These are phyloP conservation scores for Chlorella sp. DNA, from an alignment of 139 green algal genomes.

Conservation along the genomic window DNA sequence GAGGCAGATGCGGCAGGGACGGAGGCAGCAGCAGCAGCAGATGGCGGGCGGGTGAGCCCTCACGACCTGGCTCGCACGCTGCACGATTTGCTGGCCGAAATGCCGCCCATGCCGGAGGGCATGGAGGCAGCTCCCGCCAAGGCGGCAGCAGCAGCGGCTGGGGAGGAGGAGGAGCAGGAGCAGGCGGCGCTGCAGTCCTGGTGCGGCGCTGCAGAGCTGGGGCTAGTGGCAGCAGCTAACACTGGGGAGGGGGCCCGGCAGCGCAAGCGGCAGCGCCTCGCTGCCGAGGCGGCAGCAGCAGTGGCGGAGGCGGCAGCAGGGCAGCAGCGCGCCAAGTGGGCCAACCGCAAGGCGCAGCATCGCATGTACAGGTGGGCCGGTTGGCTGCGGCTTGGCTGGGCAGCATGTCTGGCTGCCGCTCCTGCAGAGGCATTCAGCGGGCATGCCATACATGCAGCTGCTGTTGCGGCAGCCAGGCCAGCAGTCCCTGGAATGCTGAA, in stretches of 20 bases:
- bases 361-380: conserved; percentile 37
- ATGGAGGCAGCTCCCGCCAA: neutral
- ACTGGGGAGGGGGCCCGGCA: conserved; percentile 59
- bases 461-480: neutral
- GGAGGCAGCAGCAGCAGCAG: neutral
- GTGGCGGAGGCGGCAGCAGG: conserved; percentile 34
- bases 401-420: neutral
- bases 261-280: conserved; percentile 57
- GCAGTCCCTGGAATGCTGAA: neutral
- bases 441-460: neutral
- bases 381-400: too few relatives aligned
- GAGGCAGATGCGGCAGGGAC: too few relatives aligned
- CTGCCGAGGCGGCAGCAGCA: neutral
- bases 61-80: conserved; percentile 38
- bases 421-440: neutral
- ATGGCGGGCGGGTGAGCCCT: neutral
- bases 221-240: conserved; percentile 44
- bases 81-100: conserved; percentile 31
- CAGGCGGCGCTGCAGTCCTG: conserved; percentile 58
- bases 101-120: conserved; percentile 11
- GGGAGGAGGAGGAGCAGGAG: neutral
- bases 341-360: conserved; percentile 57
- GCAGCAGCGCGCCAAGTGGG: conserved; percentile 55
- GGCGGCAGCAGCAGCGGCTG: neutral
- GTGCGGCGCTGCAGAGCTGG: conserved; percentile 75